These are phyloP conservation scores for Coemansia sp. DNA, from an alignment of 192 early-diverging fungal genomes.

Conservation along the genomic window DNA sequence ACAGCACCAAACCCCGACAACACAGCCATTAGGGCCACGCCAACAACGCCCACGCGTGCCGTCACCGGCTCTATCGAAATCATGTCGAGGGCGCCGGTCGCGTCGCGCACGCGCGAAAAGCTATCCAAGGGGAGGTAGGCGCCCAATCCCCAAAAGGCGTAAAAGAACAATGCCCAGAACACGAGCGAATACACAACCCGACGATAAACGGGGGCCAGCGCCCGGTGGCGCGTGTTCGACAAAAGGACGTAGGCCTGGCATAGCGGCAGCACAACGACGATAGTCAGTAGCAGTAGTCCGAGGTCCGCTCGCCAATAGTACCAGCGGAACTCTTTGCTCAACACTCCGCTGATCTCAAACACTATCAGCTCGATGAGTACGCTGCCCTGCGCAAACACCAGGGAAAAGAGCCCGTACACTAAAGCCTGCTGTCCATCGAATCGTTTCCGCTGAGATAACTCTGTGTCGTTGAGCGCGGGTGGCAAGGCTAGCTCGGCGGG, in stretches of 20 bases:
- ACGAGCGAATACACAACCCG: slow-evolving; percentile 30
- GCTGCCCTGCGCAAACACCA: slow-evolving; percentile 75
- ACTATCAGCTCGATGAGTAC: slow-evolving; percentile 80
- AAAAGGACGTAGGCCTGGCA: slow-evolving; percentile 70
- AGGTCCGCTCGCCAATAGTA: slow-evolving; percentile 74
- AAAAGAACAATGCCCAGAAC: slow-evolving; percentile 56
- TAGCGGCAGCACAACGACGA: slow-evolving; percentile 71
- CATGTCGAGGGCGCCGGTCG: slow-evolving; percentile 42
- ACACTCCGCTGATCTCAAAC: slow-evolving; percentile 72
- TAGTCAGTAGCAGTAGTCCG: slow-evolving; percentile 63
- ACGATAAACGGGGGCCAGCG: slow-evolving; percentile 27
- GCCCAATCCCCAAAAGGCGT: slow-evolving; percentile 63
- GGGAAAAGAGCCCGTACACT: slow-evolving; percentile 72
- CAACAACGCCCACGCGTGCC: slow-evolving; percentile 81
- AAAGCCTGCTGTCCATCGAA: slow-evolving; percentile 52
- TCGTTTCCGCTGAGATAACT: slow-evolving; percentile 25
- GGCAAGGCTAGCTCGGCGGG: slow-evolving; percentile 40
- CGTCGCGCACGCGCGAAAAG: slow-evolving; percentile 42
- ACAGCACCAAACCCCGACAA: slow-evolving; percentile 95
- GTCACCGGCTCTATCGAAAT: slow-evolving; percentile 68
- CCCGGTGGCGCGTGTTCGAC: slow-evolving; percentile 31
- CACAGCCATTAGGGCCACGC: slow-evolving; percentile 90
- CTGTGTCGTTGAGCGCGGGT: slow-evolving; percentile 7
- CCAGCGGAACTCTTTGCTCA: slow-evolving; percentile 68
- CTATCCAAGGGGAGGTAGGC: slow-evolving; percentile 58